Base-by-base conservation (phyloP, 2,329 filamentous ascomycete genomes). In the Neofusicoccum cordaticola region DNA sequence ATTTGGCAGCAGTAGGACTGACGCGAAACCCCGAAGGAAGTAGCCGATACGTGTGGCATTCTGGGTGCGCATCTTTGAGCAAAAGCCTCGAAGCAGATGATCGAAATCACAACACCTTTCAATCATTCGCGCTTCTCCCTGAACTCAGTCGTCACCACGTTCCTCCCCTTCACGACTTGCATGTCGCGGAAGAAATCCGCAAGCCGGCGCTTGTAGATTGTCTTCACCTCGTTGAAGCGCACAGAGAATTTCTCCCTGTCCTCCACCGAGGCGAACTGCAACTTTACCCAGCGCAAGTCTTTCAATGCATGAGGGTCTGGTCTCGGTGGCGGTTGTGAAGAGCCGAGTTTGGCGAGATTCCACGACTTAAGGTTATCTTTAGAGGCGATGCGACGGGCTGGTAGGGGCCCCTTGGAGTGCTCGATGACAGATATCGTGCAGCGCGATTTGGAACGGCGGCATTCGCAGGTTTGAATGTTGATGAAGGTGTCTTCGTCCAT, bases 401-500 rank as follows among this genome's bases (percentile, higher is more conserved):
- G 41, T 12, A 68, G 39, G 12, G 66, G 65, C 6, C 51, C 65
- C 6, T 64, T 52, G 5, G 37, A 65, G 4, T 66, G 41, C 44
- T 68, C 65, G 3, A 69, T 64, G 4, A 68, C 64, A 15, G 62
- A 62, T 15, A 64, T 39, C 9, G 39, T 37, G 57, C 67, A 69
- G 12, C 31, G 35, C 8, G 64, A 63, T 42, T 53, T 66, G 7
- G 58, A 31, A 11, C 57, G 64, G 13, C 65, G 53, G 39, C 67
- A 69, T 11, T 64, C 62, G 51, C 67, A 69, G 42, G 63, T 48
- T 8, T 66, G 57, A 7, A 50, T 50, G 48, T 69, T 66, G 47
- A 69, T 63, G 34, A 58, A 62, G 12, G 61, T 68, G 11, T 50
- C 47, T 41, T 69, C 63, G 37, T 68, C 65, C 19, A 69, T 61